Evolutionary conservation across 2,329 filamentous ascomycete species (phyloP).

Genomic region (Neofusicoccum ribis): DNA sequence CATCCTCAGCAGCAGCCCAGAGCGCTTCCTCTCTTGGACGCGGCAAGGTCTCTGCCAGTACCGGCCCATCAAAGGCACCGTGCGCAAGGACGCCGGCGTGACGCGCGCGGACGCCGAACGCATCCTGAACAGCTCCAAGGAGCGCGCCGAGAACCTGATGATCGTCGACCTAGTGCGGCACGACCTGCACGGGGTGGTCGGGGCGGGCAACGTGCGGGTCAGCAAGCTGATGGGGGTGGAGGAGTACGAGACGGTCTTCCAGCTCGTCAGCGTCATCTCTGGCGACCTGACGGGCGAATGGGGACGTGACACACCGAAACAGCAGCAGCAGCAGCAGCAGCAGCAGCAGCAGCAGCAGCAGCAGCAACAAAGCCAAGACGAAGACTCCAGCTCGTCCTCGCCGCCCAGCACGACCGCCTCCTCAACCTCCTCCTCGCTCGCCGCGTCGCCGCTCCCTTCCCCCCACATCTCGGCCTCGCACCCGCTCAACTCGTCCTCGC

Average conservation of each 20-base stretch:
- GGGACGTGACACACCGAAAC: neutral
- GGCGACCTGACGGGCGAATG: constrained; percentile 45
- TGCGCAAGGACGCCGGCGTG: constrained; percentile 70
- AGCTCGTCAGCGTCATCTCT: constrained; percentile 86
- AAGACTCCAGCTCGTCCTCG: neutral
- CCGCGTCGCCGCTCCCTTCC: neutral
- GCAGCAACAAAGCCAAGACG: neutral
- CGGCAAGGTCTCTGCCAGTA: constrained; percentile 67
- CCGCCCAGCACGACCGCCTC: neutral
- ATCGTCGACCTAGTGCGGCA: constrained; percentile 96
- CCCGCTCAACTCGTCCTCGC: neutral
- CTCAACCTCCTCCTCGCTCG: neutral
- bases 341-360: too few relatives aligned
- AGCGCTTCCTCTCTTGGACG: constrained; percentile 78
- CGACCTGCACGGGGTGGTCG: constrained; percentile 83
- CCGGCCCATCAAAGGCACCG: constrained; percentile 94
- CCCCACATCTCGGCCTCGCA: neutral
- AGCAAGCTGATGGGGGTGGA: constrained; percentile 81
- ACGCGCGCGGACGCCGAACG: constrained; percentile 71
- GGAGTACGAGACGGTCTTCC: constrained; percentile 87
- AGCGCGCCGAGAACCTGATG: constrained; percentile 96
- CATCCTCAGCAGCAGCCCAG: constrained; percentile 80
- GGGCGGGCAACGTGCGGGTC: constrained; percentile 70
- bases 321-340: too few relatives aligned
- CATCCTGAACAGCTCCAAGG: constrained; percentile 79